These are phyloP conservation scores for Pestalotiopsis sp. DNA, from an alignment of 2,329 filamentous ascomycete species.

Conservation along the genomic window DNA sequence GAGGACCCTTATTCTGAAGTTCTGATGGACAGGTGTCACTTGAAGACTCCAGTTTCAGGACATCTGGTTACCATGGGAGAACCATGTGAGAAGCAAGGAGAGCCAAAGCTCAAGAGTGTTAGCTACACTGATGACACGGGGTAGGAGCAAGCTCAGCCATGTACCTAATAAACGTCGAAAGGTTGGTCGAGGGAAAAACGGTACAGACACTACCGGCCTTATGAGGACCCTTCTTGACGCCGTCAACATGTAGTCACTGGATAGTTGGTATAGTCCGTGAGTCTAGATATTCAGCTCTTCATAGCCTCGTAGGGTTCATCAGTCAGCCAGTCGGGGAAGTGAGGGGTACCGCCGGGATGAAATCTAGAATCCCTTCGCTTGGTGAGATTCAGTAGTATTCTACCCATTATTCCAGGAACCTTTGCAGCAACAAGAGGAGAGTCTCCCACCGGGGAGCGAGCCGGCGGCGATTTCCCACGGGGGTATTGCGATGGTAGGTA, in stretches of 20 bases:
- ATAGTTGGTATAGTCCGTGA: background rate
- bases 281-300: background rate
- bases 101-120: background rate
- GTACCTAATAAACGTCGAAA: background rate
- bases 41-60: background rate
- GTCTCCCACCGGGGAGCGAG: background rate
- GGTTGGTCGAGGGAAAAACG: background rate
- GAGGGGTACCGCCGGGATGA: background rate
- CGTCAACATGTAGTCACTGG: background rate
- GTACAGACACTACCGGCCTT: too few species aligned
- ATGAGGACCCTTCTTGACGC: too few species aligned
- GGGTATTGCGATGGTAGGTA: background rate
- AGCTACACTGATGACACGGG: too few species aligned
- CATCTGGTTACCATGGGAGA: background rate
- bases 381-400: background rate
- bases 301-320: background rate
- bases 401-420: background rate
- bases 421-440: background rate
- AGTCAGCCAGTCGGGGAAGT: background rate
- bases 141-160: too few species aligned
- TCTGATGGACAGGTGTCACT: background rate
- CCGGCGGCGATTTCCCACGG: background rate
- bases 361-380: background rate
- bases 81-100: background rate
- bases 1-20: background rate